Evolutionary conservation across 768 basidiomycete species (phyloP).

Genomic region (Mrakia hoshinonis): DNA sequence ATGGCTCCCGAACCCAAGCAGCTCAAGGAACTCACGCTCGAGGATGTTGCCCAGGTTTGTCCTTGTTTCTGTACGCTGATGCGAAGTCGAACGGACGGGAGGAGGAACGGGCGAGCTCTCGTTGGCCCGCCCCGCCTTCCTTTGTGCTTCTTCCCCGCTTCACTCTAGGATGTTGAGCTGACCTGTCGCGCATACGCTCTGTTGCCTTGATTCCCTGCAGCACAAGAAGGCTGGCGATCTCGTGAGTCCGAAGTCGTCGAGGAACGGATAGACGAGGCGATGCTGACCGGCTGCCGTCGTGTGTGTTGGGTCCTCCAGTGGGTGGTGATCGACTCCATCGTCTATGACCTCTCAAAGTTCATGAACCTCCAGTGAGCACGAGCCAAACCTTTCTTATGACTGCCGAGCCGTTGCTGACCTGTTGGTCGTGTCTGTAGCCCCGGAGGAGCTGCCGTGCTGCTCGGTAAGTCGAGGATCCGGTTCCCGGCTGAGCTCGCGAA

Average conservation of each 20-base stretch:
- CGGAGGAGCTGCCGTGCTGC: slow-evolving; percentile 68
- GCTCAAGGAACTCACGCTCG: slow-evolving; percentile 50
- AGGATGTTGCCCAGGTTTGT: slow-evolving; percentile 64
- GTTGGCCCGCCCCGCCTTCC: background rate
- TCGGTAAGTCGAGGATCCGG: slow-evolving; percentile 42
- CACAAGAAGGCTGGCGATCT: slow-evolving; percentile 73
- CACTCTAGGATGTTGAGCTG: background rate
- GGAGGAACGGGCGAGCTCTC: background rate
- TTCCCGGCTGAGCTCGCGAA: no score
- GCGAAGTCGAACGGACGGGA: background rate
- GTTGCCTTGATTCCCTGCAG: slow-evolving; percentile 38
- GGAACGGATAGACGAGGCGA: slow-evolving; percentile 15
- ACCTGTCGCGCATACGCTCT: background rate
- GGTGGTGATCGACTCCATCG: slow-evolving; percentile 74
- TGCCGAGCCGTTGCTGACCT: background rate
- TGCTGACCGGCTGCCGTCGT: background rate
- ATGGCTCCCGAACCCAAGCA: slow-evolving; percentile 5
- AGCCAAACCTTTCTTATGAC: background rate
- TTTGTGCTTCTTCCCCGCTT: background rate
- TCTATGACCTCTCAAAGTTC: slow-evolving; percentile 75
- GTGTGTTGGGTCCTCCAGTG: slow-evolving; percentile 46
- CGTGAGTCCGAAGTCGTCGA: slow-evolving; percentile 51
- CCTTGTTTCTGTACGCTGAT: background rate
- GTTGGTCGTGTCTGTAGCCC: slow-evolving; percentile 42
- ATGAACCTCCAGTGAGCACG: slow-evolving; percentile 52